Evolutionary conservation across 2,329 filamentous ascomycete species (phyloP).

Genomic region (Beauveria rudraprayagi): DNA sequence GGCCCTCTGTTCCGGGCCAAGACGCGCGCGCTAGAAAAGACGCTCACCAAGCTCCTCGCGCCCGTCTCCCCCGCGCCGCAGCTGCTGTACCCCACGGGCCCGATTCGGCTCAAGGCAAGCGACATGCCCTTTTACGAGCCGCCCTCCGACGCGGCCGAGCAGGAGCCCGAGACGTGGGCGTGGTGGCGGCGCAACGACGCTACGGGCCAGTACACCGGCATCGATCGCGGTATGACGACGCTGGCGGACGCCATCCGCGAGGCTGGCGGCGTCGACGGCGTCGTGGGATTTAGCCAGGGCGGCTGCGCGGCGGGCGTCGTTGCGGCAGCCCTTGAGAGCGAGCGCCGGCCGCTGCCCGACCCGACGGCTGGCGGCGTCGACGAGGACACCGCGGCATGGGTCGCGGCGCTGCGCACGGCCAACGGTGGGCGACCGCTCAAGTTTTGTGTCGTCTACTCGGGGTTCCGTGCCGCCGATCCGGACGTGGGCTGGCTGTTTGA

Average conservation of each 20-base stretch:
- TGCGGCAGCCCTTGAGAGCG: conserved; percentile 58
- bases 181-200: conserved; percentile 73
- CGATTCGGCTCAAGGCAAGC: conserved; percentile 50
- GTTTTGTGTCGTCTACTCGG: conserved; percentile 71
- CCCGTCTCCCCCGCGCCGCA: conserved; percentile 45
- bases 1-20: conserved; percentile 79
- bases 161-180: conserved; percentile 61
- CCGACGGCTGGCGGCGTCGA: conserved; percentile 21
- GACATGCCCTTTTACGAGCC: conserved; percentile 64
- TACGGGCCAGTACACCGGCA: conserved; percentile 53
- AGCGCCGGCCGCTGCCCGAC: conserved; percentile 13
- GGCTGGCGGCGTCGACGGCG: conserved; percentile 65
- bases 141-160: conserved; percentile 33
- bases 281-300: conserved; percentile 78
- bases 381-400: conserved; percentile 32
- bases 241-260: conserved; percentile 55
- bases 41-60: conserved; percentile 64
- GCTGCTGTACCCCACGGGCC: conserved; percentile 62
- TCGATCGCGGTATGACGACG: conserved; percentile 58
- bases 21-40: conserved; percentile 78
- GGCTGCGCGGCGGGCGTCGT: conserved; percentile 65
- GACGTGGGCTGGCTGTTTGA: conserved; percentile 60
- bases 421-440: conserved; percentile 44
- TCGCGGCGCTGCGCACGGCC: conserved; percentile 36
- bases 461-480: conserved; percentile 58